Evolutionary conservation across 768 basidiomycete genomes (phyloP).

Genomic region (Hygrophorus pudorinus): DNA sequence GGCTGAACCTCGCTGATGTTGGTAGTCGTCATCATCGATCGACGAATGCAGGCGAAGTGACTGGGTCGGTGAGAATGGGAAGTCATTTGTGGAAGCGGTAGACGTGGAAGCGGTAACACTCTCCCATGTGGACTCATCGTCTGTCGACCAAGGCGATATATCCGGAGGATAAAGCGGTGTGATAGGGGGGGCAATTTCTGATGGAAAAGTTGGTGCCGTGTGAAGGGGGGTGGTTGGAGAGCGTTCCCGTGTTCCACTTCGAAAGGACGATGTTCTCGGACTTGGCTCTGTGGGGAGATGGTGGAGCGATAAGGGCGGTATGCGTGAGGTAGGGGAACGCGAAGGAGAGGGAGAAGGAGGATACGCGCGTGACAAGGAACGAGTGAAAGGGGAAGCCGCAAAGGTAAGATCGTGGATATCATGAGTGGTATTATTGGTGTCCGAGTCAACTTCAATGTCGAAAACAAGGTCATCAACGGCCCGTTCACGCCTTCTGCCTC

Average conservation of each 20-base stretch:
- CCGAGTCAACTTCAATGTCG: too few species aligned
- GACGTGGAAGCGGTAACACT: slow-evolving; percentile 58
- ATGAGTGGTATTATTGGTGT: slow-evolving; percentile 9
- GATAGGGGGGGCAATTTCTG: slow-evolving; percentile 8
- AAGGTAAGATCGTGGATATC: slow-evolving; percentile 16
- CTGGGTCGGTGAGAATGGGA: slow-evolving; percentile 1
- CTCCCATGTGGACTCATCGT: slow-evolving; percentile 73
- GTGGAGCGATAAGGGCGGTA: slow-evolving; percentile 17
- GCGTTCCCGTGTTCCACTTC: slow-evolving; percentile 9
- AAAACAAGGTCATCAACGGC: slow-evolving; percentile 25
- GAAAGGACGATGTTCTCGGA: slow-evolving; percentile 10
- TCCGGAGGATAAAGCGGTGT: slow-evolving; percentile 20
- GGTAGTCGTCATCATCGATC: slow-evolving; percentile 12
- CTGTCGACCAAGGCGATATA: slow-evolving; percentile 39
- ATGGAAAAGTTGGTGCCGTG: slow-evolving; percentile 18
- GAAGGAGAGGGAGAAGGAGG: slow-evolving; percentile 49
- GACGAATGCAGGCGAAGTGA: slow-evolving; percentile 17
- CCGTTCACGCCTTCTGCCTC: slow-evolving; percentile 58
- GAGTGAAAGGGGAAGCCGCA: slow-evolving; percentile 30
- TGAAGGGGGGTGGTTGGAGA: slow-evolving; percentile 26
- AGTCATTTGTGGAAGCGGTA: slow-evolving; percentile 21
- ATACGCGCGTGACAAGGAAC: slow-evolving; percentile 35
- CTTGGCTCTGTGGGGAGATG: slow-evolving; percentile 10
- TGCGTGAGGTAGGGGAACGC: slow-evolving; percentile 30
- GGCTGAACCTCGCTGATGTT: slow-evolving; percentile 2